Evolutionary conservation across 1,284 basidiomycete species (phyloP).

Genomic region (Veloporphyrellus conicus): DNA sequence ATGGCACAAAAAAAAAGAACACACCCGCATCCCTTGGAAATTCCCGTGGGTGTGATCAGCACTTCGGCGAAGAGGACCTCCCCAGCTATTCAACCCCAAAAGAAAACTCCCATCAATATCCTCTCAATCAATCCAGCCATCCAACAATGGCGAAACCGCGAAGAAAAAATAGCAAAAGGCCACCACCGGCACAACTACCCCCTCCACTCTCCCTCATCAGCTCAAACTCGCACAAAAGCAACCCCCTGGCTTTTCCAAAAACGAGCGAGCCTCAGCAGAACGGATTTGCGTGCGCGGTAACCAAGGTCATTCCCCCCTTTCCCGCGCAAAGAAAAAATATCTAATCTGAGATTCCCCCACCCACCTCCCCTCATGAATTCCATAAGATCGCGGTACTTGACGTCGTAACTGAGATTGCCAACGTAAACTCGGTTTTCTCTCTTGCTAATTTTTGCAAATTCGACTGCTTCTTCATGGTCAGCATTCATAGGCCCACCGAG

Average conservation of each 20-base stretch:
- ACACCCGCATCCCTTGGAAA: constrained; percentile 97
- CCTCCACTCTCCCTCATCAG: constrained; percentile 32
- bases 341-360: constrained; percentile 68
- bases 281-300: constrained; percentile 33
- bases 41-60: constrained; percentile 89
- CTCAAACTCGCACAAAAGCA: constrained; percentile 36
- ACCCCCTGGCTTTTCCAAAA: constrained; percentile 29
- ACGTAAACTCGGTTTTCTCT: constrained; percentile 98
- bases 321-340: constrained; percentile 38
- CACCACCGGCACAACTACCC: constrained; percentile 24
- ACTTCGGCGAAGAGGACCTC: constrained; percentile 99
- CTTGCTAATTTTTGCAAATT: constrained; percentile 90
- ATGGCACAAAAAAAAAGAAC: constrained; percentile 33
- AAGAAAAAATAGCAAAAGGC: constrained; percentile 31
- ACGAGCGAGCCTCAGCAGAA: constrained; percentile 37
- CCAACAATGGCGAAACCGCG: constrained; percentile 59
- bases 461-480: constrained; percentile 81
- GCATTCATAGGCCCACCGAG: constrained; percentile 91
- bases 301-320: constrained; percentile 22
- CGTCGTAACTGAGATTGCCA: constrained; percentile 95
- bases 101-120: constrained; percentile 84
- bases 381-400: constrained; percentile 96
- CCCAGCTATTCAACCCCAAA: constrained; percentile 84
- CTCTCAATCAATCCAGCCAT: constrained; percentile 62
- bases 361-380: constrained; percentile 99